These are phyloP conservation scores for Cydonia oblonga DNA, from an alignment of 331 rosid species.

Conservation along the genomic window DNA sequence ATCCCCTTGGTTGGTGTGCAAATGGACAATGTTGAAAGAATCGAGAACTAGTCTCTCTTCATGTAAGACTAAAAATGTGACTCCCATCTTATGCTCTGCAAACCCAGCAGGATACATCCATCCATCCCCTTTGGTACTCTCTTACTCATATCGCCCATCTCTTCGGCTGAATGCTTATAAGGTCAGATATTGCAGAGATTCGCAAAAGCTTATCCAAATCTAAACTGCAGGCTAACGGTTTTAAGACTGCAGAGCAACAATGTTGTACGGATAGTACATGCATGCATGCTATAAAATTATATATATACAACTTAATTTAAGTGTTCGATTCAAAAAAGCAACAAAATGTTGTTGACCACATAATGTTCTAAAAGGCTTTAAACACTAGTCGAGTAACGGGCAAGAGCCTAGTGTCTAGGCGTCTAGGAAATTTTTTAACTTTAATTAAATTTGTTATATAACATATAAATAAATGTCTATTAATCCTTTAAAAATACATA, in stretches of 20 bases:
- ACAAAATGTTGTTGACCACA: not conserved
- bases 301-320: not conserved
- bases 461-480: no score
- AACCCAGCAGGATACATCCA: not conserved
- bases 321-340: not conserved
- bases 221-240: not conserved
- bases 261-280: slow-evolving; percentile 33
- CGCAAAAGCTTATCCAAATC: slow-evolving; percentile 13
- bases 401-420: no score
- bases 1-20: slow-evolving; percentile 5
- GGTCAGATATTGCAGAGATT: slow-evolving; percentile 8
- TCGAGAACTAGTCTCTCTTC: slow-evolving; percentile 20
- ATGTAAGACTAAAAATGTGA: slow-evolving; percentile 6
- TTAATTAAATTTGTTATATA: no score
- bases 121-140: slow-evolving; percentile 19
- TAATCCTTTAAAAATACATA: no score
- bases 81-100: slow-evolving; percentile 33
- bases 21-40: slow-evolving; percentile 13
- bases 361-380: no score
- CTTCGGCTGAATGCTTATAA: slow-evolving; percentile 13
- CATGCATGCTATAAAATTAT: not conserved
- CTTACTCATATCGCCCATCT: slow-evolving; percentile 23
- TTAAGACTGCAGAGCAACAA: not conserved
- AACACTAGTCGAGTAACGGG: accelerated
- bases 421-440: no score